phyloP scores from a whole-genome alignment of 192 early-diverging fungal genomes.

The Geranomyces michiganensis region DNA sequence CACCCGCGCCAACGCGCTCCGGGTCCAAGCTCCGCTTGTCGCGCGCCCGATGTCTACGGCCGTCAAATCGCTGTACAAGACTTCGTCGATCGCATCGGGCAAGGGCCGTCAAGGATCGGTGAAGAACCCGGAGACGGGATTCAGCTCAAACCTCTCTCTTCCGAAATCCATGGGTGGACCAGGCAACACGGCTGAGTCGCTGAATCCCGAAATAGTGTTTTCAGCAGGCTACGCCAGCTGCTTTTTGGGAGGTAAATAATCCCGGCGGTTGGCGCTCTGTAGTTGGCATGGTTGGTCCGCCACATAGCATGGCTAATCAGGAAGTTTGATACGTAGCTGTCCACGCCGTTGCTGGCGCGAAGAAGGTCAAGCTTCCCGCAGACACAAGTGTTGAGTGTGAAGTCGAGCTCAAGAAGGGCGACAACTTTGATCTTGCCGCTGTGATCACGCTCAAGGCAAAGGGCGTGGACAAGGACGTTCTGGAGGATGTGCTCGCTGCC shows the following conservation, averaged over 20 bases:
- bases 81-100: conserved; percentile 5
- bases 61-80: conserved; percentile 16
- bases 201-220: conserved; percentile 39
- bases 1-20: neutral
- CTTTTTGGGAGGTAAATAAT: conserved; percentile 39
- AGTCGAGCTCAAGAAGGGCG: conserved; percentile 23
- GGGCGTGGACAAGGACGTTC: conserved; percentile 38
- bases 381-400: conserved; percentile 35
- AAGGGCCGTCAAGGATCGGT: conserved; percentile 12
- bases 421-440: conserved; percentile 37
- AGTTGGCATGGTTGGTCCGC: no score
- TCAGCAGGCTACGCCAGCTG: conserved; percentile 46
- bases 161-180: conserved; percentile 18
- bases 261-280: no score
- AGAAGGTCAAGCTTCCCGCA: conserved; percentile 36
- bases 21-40: neutral
- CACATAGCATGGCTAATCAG: no score
- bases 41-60: neutral
- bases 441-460: conserved; percentile 26
- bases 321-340: conserved; percentile 25
- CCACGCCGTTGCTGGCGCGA: conserved; percentile 33
- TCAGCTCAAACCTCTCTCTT: neutral
- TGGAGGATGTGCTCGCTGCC: conserved; percentile 31
- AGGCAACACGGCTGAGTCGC: neutral
- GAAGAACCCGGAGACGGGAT: neutral